Evolutionary conservation across 2,329 filamentous ascomycete species (phyloP).

Genomic region (Orbilia brochopaga): DNA sequence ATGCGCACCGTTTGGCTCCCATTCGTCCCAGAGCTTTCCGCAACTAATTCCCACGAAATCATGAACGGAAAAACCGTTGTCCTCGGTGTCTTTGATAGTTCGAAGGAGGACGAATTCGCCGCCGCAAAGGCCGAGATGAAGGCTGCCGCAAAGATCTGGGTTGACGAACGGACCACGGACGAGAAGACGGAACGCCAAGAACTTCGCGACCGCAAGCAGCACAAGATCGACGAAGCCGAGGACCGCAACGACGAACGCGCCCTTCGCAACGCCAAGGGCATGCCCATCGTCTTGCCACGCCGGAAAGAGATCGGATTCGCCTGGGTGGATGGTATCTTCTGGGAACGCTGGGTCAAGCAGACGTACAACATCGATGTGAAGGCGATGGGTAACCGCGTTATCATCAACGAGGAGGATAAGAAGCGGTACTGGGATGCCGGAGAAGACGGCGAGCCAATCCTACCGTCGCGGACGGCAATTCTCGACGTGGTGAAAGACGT

Average conservation of each 20-base stretch:
- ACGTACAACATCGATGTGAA: slow-evolving; percentile 88
- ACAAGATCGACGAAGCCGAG: slow-evolving; percentile 94
- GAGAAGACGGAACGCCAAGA: slow-evolving; percentile 95
- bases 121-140: slow-evolving; percentile 87
- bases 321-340: slow-evolving; percentile 96
- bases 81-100: slow-evolving; percentile 81
- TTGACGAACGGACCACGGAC: slow-evolving; percentile 89
- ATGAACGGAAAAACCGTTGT: slow-evolving; percentile 97
- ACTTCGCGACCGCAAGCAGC: slow-evolving; percentile 88
- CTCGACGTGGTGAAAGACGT: slow-evolving; percentile 82
- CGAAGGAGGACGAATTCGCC: slow-evolving; percentile 78
- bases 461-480: slow-evolving; percentile 86
- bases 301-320: slow-evolving; percentile 91
- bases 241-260: slow-evolving; percentile 90
- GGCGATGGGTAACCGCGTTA: slow-evolving; percentile 83
- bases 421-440: slow-evolving; percentile 95
- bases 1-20: slow-evolving; percentile 97
- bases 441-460: slow-evolving; percentile 85
- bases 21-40: slow-evolving; percentile 90
- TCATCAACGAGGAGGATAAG: slow-evolving; percentile 98
- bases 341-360: slow-evolving; percentile 95
- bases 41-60: slow-evolving; percentile 87
- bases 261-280: slow-evolving; percentile 83
- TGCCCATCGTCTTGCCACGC: slow-evolving; percentile 87
- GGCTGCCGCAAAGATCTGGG: slow-evolving; percentile 94